Evolutionary conservation across 202 grass and related monocot species (phyloP).

Genomic region (Setaria italica): DNA sequence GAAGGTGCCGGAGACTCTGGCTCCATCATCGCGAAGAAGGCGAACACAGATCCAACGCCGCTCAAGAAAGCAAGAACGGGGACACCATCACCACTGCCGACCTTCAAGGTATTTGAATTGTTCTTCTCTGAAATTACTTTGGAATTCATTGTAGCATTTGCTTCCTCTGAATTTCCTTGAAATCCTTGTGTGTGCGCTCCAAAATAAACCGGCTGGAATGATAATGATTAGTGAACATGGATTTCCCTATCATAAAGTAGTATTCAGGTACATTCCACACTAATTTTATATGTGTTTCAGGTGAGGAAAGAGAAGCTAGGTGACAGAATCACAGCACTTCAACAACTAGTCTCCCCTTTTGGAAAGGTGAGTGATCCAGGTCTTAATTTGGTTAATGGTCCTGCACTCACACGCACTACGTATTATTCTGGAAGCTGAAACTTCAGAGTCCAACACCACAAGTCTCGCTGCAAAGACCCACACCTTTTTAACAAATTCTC

Average conservation of each 20-base stretch:
- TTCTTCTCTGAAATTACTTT: background rate
- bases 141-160: background rate
- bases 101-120: slow-evolving; percentile 69
- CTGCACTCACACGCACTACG: slow-evolving; percentile 39
- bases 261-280: background rate
- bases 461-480: slow-evolving; percentile 41
- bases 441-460: slow-evolving; percentile 22
- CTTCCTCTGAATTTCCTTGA: background rate
- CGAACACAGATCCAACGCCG: slow-evolving; percentile 12
- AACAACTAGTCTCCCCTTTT: slow-evolving; percentile 99
- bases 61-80: slow-evolving; percentile 78
- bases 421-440: slow-evolving; percentile 34
- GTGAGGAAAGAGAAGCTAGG: slow-evolving; percentile 99
- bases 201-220: background rate
- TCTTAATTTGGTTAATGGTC: slow-evolving; percentile 44
- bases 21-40: slow-evolving; percentile 60
- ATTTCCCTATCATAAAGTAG: slow-evolving; percentile 16
- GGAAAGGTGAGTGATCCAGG: slow-evolving; percentile 70
- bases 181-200: background rate
- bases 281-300: slow-evolving; percentile 47
- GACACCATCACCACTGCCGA: slow-evolving; percentile 67
- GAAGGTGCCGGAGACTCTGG: slow-evolving; percentile 63
- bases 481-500: slow-evolving; percentile 42
- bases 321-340: slow-evolving; percentile 95
- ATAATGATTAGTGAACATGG: background rate